Base-by-base conservation (phyloP, 2,329 filamentous ascomycete species). In the Scedosporium dehoogii region DNA sequence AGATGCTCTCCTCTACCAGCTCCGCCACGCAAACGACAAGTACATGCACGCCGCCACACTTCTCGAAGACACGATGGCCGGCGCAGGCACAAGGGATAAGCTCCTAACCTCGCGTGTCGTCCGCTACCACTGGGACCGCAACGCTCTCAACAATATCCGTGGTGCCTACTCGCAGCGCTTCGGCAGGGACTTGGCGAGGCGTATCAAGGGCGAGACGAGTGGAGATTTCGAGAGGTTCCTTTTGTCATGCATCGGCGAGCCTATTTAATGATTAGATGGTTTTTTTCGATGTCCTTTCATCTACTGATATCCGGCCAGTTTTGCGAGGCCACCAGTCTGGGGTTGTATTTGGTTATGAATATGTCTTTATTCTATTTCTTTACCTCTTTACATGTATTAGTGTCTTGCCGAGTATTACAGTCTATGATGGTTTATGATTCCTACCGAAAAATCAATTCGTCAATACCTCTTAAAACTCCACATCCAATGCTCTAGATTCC, bases 21-120 rank as follows among this genome's bases (percentile, higher is more conserved):
- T 97, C n/a, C 82, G 83, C 10, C 81, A 87, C 12, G 93, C 90
- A 2, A 78, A 84, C 5, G 91, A 97, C 74, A 90, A 88, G 67
- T 91, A 90, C 63, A 88, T 90, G 80, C 87, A 91, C 66, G 92
- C 96, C 68, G 94, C 92, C 0, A 77, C 82, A 23, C 78, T 91
- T 4, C 80, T 97, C n/a, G 92, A 97, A 71, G 89, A 90, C 14
- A 81, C 89, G 16, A 97, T 97, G 93, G 82, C 85, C 1, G 94
- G 93, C 0, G 69, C 88, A 66, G 93, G 93, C 2, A 97, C 94
- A 10, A 93, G 94, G 73, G 92, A 99, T 65, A 78, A 86, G 38
- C 79, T 92, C 7, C 81, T 97, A 3, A 83, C 96, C 16, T 82
- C 87, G 29, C 82, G 92, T n/a, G 81, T 94, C 3, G 84, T 97